These are phyloP conservation scores for Colletotrichum sp. DNA, from an alignment of 2,329 filamentous ascomycete species.

Conservation along the genomic window DNA sequence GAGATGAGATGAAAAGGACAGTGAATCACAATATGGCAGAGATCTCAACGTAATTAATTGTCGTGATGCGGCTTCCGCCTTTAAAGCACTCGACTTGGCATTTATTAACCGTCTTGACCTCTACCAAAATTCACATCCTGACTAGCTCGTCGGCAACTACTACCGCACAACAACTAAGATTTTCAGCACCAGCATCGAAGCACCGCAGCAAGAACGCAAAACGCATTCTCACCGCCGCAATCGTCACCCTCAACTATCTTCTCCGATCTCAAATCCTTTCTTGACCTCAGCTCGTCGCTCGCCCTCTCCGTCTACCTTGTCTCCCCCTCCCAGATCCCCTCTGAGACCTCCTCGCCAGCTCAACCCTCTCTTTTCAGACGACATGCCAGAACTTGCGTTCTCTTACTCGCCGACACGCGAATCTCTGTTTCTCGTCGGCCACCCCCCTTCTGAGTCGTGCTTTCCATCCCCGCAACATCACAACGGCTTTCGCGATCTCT, in stretches of 20 bases:
- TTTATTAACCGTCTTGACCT: neutral
- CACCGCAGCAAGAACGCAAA: neutral
- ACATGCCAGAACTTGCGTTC: neutral
- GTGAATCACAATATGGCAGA: neutral
- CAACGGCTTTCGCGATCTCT: neutral
- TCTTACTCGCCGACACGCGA: neutral
- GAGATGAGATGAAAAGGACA: neutral
- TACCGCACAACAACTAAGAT: neutral
- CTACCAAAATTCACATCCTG: neutral
- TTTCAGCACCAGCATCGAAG: neutral
- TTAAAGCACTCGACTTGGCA: neutral
- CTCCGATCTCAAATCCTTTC: neutral
- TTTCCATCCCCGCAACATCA: neutral
- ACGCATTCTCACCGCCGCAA: slow-evolving; percentile 3
- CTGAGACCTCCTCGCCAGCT: neutral
- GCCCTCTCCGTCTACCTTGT: neutral
- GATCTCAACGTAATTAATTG: neutral
- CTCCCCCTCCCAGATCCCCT: neutral
- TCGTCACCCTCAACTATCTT: neutral
- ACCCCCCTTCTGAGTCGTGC: neutral
- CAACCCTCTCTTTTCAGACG: neutral
- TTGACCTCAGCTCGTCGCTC: neutral
- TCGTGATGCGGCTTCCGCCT: neutral
- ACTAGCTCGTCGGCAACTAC: neutral
- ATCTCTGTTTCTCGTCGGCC: neutral